phyloP scores from a whole-genome alignment of 2,329 filamentous ascomycete species.

The Colletotrichum chrysophilum region DNA sequence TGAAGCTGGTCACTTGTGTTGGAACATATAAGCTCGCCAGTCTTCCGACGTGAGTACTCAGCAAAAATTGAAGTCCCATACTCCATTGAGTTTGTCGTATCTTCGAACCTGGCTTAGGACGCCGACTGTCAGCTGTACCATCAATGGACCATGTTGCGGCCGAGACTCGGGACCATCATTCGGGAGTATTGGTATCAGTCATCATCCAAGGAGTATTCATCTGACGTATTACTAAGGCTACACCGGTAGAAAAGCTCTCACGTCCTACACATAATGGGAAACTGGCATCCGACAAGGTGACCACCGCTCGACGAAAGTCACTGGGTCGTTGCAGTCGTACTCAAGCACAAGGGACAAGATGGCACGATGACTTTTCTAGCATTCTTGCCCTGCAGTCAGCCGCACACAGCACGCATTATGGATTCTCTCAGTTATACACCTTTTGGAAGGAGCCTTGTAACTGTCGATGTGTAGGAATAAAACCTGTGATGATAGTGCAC shows the following conservation, averaged over 20 bases:
- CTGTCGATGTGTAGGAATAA: too few species aligned
- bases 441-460: too few species aligned
- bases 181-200: neutral
- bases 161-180: neutral
- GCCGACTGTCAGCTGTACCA: neutral
- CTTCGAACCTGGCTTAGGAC: neutral
- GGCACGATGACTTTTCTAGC: too few species aligned
- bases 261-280: neutral
- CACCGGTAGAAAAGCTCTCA: neutral
- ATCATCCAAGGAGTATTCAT: neutral
- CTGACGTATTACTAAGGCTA: neutral
- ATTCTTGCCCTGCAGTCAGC: too few species aligned
- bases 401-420: too few species aligned
- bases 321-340: too few species aligned
- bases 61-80: too few species aligned
- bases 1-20: neutral
- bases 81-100: too few species aligned
- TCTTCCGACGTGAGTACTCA: neutral
- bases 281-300: accelerated
- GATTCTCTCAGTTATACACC: too few species aligned
- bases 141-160: neutral
- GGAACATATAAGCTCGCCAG: neutral
- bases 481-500: too few species aligned
- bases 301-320: neutral
- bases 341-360: too few species aligned